Evolutionary conservation across 169 alveolate genomes (phyloP).

Genomic region (Theileria luwenshuni): DNA sequence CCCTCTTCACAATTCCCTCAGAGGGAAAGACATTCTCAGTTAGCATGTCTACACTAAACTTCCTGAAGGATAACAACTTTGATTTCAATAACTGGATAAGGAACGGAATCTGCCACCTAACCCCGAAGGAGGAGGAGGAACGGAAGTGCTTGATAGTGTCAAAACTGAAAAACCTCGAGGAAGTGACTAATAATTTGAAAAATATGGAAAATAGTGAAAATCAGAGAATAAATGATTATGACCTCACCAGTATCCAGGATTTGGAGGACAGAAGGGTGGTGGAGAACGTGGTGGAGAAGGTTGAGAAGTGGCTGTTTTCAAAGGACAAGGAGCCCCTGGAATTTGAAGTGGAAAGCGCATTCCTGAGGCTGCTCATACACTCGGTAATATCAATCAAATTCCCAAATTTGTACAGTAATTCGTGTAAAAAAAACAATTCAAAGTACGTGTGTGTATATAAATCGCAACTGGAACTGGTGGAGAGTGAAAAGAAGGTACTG

Average conservation of each 20-base stretch:
- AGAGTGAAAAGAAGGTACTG: slow-evolving; percentile 64
- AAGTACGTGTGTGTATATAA: slow-evolving; percentile 72
- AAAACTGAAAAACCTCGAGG: slow-evolving; percentile 38
- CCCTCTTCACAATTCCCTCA: slow-evolving; percentile 80
- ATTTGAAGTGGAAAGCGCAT: slow-evolving; percentile 82
- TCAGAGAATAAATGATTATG: neutral
- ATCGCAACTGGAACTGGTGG: slow-evolving; percentile 76
- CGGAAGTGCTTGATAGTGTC: slow-evolving; percentile 61
- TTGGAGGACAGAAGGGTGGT: slow-evolving; percentile 73
- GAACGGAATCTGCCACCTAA: slow-evolving; percentile 79
- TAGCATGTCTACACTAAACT: slow-evolving; percentile 75
- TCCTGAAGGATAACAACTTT: slow-evolving; percentile 81
- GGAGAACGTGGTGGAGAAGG: slow-evolving; percentile 61
- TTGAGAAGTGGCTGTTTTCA: slow-evolving; percentile 52
- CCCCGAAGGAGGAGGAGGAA: slow-evolving; percentile 78
- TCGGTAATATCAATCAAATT: slow-evolving; percentile 81
- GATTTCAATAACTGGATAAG: slow-evolving; percentile 85
- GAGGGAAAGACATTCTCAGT: slow-evolving; percentile 76
- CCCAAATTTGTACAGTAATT: slow-evolving; percentile 78
- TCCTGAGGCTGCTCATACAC: slow-evolving; percentile 83
- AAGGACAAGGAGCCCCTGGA: slow-evolving; percentile 69
- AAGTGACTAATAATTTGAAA: slow-evolving; percentile 30
- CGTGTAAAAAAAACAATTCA: slow-evolving; percentile 72
- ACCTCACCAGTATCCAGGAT: slow-evolving; percentile 58
- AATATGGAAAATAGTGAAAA: neutral